Base-by-base conservation (phyloP, 2,329 filamentous ascomycete genomes). In the Chrysoporthe cubensis region DNA sequence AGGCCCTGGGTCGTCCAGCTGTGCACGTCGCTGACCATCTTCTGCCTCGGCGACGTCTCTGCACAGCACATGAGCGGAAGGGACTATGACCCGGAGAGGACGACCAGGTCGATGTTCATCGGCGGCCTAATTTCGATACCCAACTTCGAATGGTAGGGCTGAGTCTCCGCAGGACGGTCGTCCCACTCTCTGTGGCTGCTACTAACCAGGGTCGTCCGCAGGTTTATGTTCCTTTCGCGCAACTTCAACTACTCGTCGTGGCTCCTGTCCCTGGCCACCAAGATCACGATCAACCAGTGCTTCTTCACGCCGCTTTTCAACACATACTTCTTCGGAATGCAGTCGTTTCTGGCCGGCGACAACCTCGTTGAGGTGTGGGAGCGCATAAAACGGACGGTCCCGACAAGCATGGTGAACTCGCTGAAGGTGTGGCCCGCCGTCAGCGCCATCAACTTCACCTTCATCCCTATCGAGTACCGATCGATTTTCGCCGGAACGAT, bases 371-470 rank as follows among this genome's bases (percentile, higher is more conserved):
- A 92, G 66, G 87, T 90, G 1, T 86, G 87, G 77, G 88, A 92
- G 73, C 88, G 92, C 64, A 84, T 97, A 68, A 86, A 85, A 72
- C 84, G 88, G 68, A 94, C 94, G 0, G 90, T 97, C 0, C 93
- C 94, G 0, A 84, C 85, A 34, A 94, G 90, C 75, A 88, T 92
- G 75, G 77, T 88, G 75, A 97, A 96, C 77, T 92, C 90, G 69
- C 89, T 90, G 77, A 97, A 96, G 80, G 79, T 97, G 34, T 97
- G 94, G 94, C 95, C 94, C 0, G 88, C 88, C 0, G 91, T 97
- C 18, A 96, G 91, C 16, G 93, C 93, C 0, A 90, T 97, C 76
- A 94, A 86, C 77, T 96, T 97, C 75, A 88, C 91, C n/a, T 96
- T 93, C 74, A 82, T 97, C 4, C 88, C 90, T 37, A 83, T 93